Base-by-base conservation (phyloP, 2,329 filamentous ascomycete genomes). In the Sordariomycetes sp. region DNA sequence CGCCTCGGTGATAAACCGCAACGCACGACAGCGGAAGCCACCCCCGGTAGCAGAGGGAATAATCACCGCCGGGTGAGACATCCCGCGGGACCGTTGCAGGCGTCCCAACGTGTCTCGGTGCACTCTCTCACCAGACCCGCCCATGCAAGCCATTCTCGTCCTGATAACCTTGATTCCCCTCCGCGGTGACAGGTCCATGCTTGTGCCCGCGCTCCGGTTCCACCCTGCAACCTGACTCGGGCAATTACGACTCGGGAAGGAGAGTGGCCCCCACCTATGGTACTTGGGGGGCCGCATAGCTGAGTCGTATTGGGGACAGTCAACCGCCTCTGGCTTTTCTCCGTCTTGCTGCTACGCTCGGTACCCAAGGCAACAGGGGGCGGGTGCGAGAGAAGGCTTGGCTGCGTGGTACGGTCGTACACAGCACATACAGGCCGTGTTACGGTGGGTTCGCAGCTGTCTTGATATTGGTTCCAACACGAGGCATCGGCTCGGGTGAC, bases 401-500 rank as follows among this genome's bases (percentile, higher is more conserved):
- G 46, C 22, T 50, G 46, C 46, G 46, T 50, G n/a, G 46, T 50
- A 24, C 46, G 3, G 46, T 50, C 20, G 51, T 58, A 58, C 48
- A 57, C 50, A 28, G 25, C 40, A 48, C 35, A 46, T 32, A n/a
- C 40, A 54, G 25, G 25, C 52, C 34, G 56, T 58, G 56, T 37
- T 22, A 58, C 56, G 18, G 56, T 58, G n/a, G 16, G 51, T 58
- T 58, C 51, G 56, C 56, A 58, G 55, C 18, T 43, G 35, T 18
- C 22, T 55, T 22, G 35, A 18, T 8, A 55, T 43, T 43, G 54
- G 20, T 20, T 22, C 22, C 5, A 32, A 48, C 28, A 24, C 25
- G 43, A 43, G 22, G 24, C 54, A 12, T 50, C 50, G 28, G 37
- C 22, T 20, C 46, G 18, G n/a, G 14, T 46, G 40, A 18, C 40